Percentiles rank a stretch among this genome's conserved stretches.
Conservation (phyloP, 352 stramenopile genomes). For the Phytophthora citrophthora region DNA sequence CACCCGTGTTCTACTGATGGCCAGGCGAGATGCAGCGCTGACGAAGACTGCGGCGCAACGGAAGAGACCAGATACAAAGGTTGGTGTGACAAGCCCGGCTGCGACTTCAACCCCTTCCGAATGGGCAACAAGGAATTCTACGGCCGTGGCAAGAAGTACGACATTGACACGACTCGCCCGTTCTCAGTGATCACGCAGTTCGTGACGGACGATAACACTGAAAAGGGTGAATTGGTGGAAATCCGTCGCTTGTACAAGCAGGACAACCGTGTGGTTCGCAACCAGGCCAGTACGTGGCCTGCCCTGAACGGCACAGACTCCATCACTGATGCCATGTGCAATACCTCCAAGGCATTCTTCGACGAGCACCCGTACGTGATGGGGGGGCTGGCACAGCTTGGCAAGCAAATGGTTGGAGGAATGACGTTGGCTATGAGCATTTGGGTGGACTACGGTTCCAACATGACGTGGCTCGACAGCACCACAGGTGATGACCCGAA, state of each 20-base stretch:
- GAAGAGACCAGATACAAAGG: constrained; percentile 45
- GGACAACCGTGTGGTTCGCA: constrained; percentile 37
- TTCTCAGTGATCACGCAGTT: constrained; percentile 73
- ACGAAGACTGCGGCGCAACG: constrained; percentile 41
- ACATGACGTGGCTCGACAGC: constrained; percentile 67
- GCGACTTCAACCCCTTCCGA: constrained; percentile 62
- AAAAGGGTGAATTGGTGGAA: constrained; percentile 48
- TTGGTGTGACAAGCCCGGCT: constrained; percentile 66
- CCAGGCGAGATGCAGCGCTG: constrained; percentile 32
- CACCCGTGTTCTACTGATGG: constrained; percentile 44
- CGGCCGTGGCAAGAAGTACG: constrained; percentile 44
- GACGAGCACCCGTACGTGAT: constrained; percentile 42
- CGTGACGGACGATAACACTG: constrained; percentile 52
- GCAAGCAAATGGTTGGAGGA: constrained; percentile 45
- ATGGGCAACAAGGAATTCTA: constrained; percentile 64
- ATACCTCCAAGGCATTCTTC: constrained; percentile 47
- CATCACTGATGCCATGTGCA: constrained; percentile 51
- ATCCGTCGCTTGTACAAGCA: constrained; percentile 69
- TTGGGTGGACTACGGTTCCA: constrained; percentile 56
- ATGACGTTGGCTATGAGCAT: constrained; percentile 67
- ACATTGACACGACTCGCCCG: constrained; percentile 53
- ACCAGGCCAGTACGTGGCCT: constrained; percentile 31
- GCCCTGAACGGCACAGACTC: constrained; percentile 29
- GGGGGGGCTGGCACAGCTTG: constrained; percentile 48
- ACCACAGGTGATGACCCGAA: constrained; percentile 36